Evolutionary conservation across 352 stramenopile species (phyloP), one percentile per base, ranked within the genome.

Genomic region (Globisporangium nagaii): DNA sequence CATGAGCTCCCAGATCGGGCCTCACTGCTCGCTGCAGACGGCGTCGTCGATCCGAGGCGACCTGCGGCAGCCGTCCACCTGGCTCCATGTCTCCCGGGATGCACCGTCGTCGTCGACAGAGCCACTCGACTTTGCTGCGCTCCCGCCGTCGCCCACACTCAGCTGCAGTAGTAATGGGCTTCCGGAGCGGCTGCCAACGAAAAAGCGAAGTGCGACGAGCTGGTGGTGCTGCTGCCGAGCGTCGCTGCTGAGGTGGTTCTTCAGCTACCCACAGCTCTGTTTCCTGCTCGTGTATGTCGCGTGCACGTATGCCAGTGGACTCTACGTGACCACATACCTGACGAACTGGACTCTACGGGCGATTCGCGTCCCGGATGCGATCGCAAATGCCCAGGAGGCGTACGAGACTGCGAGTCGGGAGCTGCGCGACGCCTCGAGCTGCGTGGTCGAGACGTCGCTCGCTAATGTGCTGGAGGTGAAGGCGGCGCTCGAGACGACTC

Each of bases 231-330:
- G 31, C 19, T 40, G 35, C n/a, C 39, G 15, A 20, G 2, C 20
- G 24, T 13, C 32, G 27, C 22, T 51, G 39, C 6, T 57, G 37
- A 6, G 22, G 25, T 76, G 61, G 69, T 40, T 83, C 24, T 67
- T 58, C 51, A 68, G 62, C 37, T 79, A 77, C 39, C 76, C 79
- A 22, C 71, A 78, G 0, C 36, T 83, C 7, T 66, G 66, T 43
- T 87, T 85, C 56, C 36, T 78, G n/a, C n/a, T 86, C 17, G 54
- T 86, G 13, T 71, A 79, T 31, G 36, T 84, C 20, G 15, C 63
- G 20, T 78, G 66, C 43, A 71, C 63, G 15, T 73, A 72, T 35
- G 35, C 64, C 5, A 71, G 70, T 22, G 79, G 79, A n/a, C 58
- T 72, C 28, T 71, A 70, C 55, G 47, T 76, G 9, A 70, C 76